Conservation (phyloP, 352 stramenopile species). For the Nothophytophthora sp. region DNA sequence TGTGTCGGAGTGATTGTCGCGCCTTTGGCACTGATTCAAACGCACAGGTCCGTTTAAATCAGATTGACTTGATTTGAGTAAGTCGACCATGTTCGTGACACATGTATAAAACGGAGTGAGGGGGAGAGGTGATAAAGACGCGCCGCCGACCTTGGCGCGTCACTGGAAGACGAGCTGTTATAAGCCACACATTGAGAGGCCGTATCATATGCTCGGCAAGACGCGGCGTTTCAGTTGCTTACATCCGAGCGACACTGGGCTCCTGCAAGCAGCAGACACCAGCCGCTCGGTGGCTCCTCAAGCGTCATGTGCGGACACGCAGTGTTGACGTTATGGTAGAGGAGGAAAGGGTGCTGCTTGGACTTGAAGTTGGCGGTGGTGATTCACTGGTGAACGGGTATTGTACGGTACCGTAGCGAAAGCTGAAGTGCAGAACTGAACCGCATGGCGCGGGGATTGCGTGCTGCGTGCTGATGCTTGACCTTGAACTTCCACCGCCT, state of each 20-base stretch:
- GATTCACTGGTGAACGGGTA: not conserved
- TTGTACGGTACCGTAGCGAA: not conserved
- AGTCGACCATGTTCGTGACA: too few species aligned
- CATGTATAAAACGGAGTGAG: too few species aligned
- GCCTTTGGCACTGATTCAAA: too few species aligned
- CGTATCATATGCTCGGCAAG: too few species aligned
- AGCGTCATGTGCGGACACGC: conserved; percentile 1
- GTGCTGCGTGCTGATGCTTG: too few species aligned
- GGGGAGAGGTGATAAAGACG: not conserved
- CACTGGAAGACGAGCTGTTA: not conserved
- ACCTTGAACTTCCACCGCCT: too few species aligned
- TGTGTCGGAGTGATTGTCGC: not conserved
- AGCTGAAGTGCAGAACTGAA: not conserved
- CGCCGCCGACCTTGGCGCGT: not conserved
- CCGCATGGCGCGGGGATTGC: too few species aligned
- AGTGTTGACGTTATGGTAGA: not conserved
- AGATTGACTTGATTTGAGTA: not conserved
- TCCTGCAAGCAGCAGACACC: not conserved
- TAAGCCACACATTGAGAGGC: too few species aligned
- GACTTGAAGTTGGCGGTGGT: not conserved
- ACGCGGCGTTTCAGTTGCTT: conserved; percentile 1
- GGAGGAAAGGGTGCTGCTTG: not conserved
- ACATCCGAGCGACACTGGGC: not conserved
- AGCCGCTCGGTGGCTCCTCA: not conserved
- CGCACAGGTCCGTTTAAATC: too few species aligned